Percentiles rank a stretch among this genome's conserved stretches.
Conservation (phyloP, 2,329 filamentous ascomycete species). For the Eutypella sp. region DNA sequence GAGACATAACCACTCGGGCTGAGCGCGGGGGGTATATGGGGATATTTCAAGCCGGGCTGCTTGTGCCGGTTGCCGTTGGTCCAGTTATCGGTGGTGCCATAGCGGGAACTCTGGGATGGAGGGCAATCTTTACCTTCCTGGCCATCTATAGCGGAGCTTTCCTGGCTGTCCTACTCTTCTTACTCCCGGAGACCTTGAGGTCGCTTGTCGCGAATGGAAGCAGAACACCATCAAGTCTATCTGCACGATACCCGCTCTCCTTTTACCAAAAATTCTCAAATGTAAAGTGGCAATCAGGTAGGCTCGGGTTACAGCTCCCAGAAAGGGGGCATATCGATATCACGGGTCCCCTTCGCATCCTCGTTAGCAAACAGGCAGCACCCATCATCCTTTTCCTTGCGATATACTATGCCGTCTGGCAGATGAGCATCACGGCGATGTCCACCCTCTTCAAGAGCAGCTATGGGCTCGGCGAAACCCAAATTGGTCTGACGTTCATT, state of each 20-base stretch:
- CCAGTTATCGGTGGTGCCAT: conserved; percentile 51
- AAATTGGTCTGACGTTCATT: conserved; percentile 48
- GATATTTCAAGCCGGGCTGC: conserved; percentile 32
- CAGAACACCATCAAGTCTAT: conserved; percentile 11
- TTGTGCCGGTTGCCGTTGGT: conserved; percentile 33
- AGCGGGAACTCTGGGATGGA: conserved; percentile 46
- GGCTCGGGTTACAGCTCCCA: conserved; percentile 4
- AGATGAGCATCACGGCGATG: conserved; percentile 51
- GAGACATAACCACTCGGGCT: conserved; percentile 51
- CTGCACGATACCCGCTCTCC: conserved; percentile 25
- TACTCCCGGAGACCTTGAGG: conserved; percentile 43
- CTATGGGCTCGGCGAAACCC: conserved; percentile 38
- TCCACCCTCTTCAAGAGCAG: conserved; percentile 40
- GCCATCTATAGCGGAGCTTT: conserved; percentile 36
- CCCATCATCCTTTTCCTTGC: conserved; percentile 43
- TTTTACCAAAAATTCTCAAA: conserved; percentile 29
- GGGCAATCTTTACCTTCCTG: conserved; percentile 51
- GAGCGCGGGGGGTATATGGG: conserved; percentile 54
- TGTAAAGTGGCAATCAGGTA: conserved; percentile 13
- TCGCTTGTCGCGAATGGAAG: conserved; percentile 39
- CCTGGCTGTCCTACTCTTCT: conserved; percentile 33
- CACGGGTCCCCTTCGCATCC: conserved; percentile 40
- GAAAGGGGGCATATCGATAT: conserved; percentile 37
- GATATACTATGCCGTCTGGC: conserved; percentile 49
- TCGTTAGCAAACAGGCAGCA: conserved; percentile 37